Base-by-base conservation (phyloP, 768 basidiomycete species). In the Saitozyma sp. region DNA sequence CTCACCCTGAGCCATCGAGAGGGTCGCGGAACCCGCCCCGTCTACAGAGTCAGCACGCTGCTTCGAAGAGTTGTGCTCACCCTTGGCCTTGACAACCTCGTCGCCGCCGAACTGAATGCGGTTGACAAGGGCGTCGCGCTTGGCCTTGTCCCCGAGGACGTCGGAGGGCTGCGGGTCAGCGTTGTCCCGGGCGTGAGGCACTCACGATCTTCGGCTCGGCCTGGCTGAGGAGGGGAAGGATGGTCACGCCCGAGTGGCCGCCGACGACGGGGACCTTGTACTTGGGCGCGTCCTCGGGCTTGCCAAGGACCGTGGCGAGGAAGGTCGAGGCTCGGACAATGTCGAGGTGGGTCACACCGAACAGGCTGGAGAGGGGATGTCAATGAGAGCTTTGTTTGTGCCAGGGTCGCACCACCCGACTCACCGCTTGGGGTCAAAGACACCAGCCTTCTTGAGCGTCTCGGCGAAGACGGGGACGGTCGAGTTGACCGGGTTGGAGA, bases 81-180 rank as follows among this genome's bases (percentile, higher is more conserved):
- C 76, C 85, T 98, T 98, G 55, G 94, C 94, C 84, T 96, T 88
- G 77, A 98, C 95, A 66, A 97, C 94, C 82, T 97, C 94, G 74
- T 99, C 95, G 81, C 95, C 95, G 78, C 95, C 95, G 71, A 86
- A 98, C 80, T 99, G 95, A 78, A 98, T 97, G 61, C 95, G 86
- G 83, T 95, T 82, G 59, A 99, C 88, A 66, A 97, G 84, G 77
- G 87, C 86, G 38, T 86, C 83, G 76, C 88, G 89, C 42, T 79
- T 83, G 79, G 92, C 90, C 63, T 90, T 89, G 52, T 83, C 78
- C 39, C 52, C 64, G 54, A 79, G 70, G 76, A 97, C 82, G n/a
- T 73, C 79, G 81, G 89, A 87, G 66, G 90, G 91, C 67, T 86
- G 78, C 7, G 46, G n/a, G 61, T 54, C 20, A 62, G 62, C 11